These are phyloP conservation scores for Xylaria hypoxylon DNA, from an alignment of 2,329 filamentous ascomycete species.

Conservation along the genomic window DNA sequence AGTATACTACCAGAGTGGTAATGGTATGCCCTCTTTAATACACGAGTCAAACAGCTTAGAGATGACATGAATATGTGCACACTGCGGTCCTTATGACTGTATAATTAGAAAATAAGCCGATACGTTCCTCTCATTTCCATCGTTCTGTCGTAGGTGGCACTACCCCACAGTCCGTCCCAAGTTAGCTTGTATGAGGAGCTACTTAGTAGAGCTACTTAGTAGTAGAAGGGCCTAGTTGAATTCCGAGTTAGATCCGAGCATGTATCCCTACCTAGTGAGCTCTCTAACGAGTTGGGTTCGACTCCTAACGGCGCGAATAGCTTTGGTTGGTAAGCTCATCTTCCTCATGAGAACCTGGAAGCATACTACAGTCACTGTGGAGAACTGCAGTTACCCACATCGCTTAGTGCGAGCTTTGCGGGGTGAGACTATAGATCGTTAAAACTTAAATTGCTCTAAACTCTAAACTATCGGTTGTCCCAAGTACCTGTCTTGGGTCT, in stretches of 20 bases:
- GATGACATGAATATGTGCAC: slow-evolving; percentile 31
- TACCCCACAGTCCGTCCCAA: neutral
- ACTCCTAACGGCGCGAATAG: too few relatives aligned
- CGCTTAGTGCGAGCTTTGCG: neutral
- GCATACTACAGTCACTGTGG: too few relatives aligned
- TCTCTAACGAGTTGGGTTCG: too few relatives aligned
- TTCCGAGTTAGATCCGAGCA: neutral
- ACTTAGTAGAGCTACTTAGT: too few relatives aligned
- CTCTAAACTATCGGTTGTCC: neutral
- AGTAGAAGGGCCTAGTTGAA: neutral
- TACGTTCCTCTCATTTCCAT: neutral
- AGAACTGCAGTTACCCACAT: neutral
- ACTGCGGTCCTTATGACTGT: slow-evolving; percentile 16
- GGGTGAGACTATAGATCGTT: neutral
- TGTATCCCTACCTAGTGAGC: too few relatives aligned
- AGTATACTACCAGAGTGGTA: neutral
- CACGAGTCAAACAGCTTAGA: slow-evolving; percentile 24
- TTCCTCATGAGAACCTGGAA: too few relatives aligned
- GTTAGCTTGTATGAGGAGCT: neutral
- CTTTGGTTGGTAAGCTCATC: too few relatives aligned
- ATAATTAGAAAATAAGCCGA: slow-evolving; percentile 9
- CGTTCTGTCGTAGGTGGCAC: neutral
- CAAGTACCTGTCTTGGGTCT: too few relatives aligned
- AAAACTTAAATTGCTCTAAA: neutral
- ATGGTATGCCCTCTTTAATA: neutral